Base-by-base conservation (phyloP, 352 stramenopile genomes). In the Achlya hypogyna region DNA sequence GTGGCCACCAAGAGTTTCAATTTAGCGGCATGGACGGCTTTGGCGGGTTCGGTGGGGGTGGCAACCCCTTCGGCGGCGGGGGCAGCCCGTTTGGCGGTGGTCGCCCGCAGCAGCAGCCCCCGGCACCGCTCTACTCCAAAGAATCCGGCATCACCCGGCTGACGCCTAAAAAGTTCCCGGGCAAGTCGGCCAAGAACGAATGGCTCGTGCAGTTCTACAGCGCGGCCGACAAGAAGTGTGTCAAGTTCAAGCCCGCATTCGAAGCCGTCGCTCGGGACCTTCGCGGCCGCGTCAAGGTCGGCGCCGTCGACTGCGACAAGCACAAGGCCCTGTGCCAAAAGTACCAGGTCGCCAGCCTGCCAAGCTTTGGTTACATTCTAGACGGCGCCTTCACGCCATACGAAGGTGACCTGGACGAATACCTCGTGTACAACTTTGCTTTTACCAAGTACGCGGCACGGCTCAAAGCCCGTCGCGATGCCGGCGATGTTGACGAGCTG, bases 131-230 rank as follows among this genome's bases (percentile, higher is more conserved):
- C 53, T 93, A 86, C 60, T 58, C 73, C 4, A 82, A 86, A 32
- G 79, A 86, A 25, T 91, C 84, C 12, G 65, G 69, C 1, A 79
- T 93, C 3, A 76, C 73, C 3, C 64, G 74, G 28, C 66, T 93
- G 32, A 87, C 82, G 9, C 79, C 77, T 51, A 90, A 83, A 64
- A 91, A 91, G 43, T 93, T 88, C 49, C 84, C 84, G 0, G 76
- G 72, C 42, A 79, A 84, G 47, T 60, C 76, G 14, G 79, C 82
- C 14, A 89, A 84, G 59, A 79, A 91, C 69, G 84, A 93, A 60
- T 93, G 84, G 84, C 73, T 93, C 10, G 80, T 93, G 22, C 72
- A 90, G 62, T 93, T 93, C 60, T 93, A 91, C 69, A 78, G 75
- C 45, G 60, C 75, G 22, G 63, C 76, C 45, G 82, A 91, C 65